These are phyloP conservation scores for Lizonia empirigonia DNA, from an alignment of 2,329 filamentous ascomycete species.

Conservation along the genomic window DNA sequence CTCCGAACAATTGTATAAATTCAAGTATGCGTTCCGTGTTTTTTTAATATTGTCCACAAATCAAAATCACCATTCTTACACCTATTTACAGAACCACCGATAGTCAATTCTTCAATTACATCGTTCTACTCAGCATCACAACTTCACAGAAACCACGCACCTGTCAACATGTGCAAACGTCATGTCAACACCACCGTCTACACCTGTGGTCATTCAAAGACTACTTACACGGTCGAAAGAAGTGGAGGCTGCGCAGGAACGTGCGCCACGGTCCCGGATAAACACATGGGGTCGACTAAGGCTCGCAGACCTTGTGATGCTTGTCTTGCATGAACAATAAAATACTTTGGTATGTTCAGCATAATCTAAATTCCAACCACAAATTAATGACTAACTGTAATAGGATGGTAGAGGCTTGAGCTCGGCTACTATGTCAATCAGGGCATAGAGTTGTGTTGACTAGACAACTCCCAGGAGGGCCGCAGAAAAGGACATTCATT, in stretches of 20 bases:
- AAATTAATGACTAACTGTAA: not conserved
- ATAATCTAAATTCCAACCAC: not conserved
- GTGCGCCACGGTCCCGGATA: not conserved
- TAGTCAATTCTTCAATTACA: not conserved
- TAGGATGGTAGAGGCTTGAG: not conserved
- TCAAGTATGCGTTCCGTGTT: not conserved
- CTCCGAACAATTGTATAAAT: not conserved
- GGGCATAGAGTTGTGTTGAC: not conserved
- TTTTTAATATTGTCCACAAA: not conserved
- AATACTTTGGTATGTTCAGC: not conserved
- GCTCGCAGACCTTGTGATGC: not conserved
- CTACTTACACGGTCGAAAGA: not conserved
- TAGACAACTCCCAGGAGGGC: not conserved
- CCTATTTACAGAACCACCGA: not conserved
- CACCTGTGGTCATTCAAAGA: not conserved
- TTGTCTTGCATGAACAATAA: not conserved
- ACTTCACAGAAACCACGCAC: not conserved
- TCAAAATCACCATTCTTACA: not conserved
- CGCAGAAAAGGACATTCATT: not conserved
- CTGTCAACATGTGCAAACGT: not conserved
- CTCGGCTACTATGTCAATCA: not conserved
- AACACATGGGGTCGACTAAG: not conserved
- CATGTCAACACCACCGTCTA: not conserved
- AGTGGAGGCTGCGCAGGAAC: not conserved
- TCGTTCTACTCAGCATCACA: not conserved